Evolutionary conservation across 306 rosid genomes (phyloP).

Genomic region (Leucaena leucocephala): DNA sequence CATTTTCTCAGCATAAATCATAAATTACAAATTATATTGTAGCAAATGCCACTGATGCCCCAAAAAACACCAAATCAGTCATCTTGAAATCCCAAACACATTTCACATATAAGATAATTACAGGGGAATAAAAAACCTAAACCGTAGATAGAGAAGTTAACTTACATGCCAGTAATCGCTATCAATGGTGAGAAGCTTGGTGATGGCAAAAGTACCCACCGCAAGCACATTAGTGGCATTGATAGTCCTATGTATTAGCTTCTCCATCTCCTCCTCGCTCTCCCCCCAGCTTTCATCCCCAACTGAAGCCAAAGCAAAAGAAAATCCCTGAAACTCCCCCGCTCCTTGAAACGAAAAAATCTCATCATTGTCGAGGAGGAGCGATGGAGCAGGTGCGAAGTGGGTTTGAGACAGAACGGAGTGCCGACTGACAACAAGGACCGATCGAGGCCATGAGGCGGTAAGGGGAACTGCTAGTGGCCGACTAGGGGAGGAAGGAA

Average conservation of each 20-base stretch:
- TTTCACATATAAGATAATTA: constrained; percentile 3
- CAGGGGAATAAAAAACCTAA: constrained; percentile 12
- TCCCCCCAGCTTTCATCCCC: constrained; percentile 46
- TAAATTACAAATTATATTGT: not conserved
- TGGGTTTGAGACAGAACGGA: too few species aligned
- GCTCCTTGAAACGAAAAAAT: constrained; percentile 60
- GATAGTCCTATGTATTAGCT: constrained; percentile 70
- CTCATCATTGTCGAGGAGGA: constrained; percentile 58
- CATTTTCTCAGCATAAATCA: constrained; percentile 11
- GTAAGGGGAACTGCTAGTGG: too few species aligned
- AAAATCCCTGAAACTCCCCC: constrained; percentile 51
- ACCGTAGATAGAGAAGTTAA: constrained; percentile 28
- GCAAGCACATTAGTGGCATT: constrained; percentile 81
- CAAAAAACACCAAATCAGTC: not conserved
- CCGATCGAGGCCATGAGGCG: too few species aligned
- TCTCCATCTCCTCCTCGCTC: constrained; percentile 50
- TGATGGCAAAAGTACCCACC: constrained; percentile 79
- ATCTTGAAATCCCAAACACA: constrained; percentile 10
- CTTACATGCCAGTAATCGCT: constrained; percentile 97
- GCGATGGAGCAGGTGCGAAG: too few species aligned
- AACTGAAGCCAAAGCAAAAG: constrained; percentile 53
- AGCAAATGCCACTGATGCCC: not conserved
- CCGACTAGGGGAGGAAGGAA: too few species aligned
- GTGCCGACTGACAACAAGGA: too few species aligned
- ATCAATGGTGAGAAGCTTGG: constrained; percentile 88